Base-by-base conservation (phyloP, 805 yeast species). In the Kuraishia ogatae region DNA sequence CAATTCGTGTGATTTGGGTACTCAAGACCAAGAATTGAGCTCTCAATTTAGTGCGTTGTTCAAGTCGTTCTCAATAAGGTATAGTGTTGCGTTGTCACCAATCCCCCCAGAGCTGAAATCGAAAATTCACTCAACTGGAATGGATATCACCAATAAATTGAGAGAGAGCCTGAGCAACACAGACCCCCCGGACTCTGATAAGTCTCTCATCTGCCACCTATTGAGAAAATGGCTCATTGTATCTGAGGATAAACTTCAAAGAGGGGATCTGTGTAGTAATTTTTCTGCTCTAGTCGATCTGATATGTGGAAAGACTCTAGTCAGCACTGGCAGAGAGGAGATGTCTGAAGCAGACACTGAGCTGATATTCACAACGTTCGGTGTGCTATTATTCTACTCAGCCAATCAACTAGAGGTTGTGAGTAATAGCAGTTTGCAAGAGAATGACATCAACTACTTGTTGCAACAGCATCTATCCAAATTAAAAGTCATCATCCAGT, bases 381-480 rank as follows among this genome's bases (percentile, higher is more conserved):
- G 13, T 15, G 4, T 15, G 43, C 43, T 35, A 15, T 17, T 35
- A 13, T 35, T 35, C 17, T 35, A 35, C 43, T 35, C n/a, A 13
- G 43, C 43, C 43, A 35, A 35, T 3, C 21, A 29, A 26, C 21
- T 43, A 4, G 51, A 52, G 11, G 52, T 54, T 20, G 50, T 58
- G 2, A 35, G 29, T 4, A 67, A 57, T 51, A 62, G 46, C 48
- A 61, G 65, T 35, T 63, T 70, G 1, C 39, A 61, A 10, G 60
- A 55, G 21, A 61, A 56, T 55, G 62, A 59, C 19, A 62, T 57
- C 23, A 39, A 35, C 43, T 35, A 35, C 43, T 17, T 35, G 4
- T 35, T 35, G 43, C 43, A 35, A 17, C 43, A 35, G n/a, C 17
- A 35, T 15, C 43, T 35, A 4, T 35, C 43, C 43, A 35, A 35